These are phyloP conservation scores for Inga laurina DNA, from an alignment of 306 rosid genomes.

Conservation along the genomic window DNA sequence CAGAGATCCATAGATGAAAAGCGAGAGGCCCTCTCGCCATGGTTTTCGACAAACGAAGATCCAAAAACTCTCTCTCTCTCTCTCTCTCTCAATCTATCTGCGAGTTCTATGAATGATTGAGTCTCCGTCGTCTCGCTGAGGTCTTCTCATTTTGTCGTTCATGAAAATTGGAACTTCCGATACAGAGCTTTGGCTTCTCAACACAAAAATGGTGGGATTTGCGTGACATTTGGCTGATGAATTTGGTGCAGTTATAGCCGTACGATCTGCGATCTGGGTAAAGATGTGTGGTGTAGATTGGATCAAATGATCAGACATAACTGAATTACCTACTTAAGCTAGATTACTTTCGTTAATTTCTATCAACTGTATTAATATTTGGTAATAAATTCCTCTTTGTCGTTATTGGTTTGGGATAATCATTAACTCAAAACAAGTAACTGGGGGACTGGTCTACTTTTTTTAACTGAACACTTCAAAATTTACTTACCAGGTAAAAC, in stretches of 20 bases:
- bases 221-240: slow-evolving; percentile 14
- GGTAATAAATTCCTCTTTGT: background rate
- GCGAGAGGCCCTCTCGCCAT: slow-evolving; percentile 77
- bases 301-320: slow-evolving; percentile 13
- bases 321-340: background rate
- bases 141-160: slow-evolving; percentile 15
- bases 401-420: background rate
- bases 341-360: background rate
- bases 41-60: slow-evolving; percentile 37
- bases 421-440: background rate
- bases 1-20: slow-evolving; percentile 58
- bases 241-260: slow-evolving; percentile 18
- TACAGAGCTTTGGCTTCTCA: background rate
- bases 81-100: background rate
- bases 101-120: slow-evolving; percentile 10
- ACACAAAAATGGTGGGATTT: slow-evolving; percentile 35
- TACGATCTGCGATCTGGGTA: background rate
- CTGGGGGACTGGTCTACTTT: no score
- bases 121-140: background rate
- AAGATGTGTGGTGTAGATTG: slow-evolving; percentile 23
- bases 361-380: background rate
- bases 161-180: slow-evolving; percentile 23
- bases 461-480: background rate
- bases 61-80: slow-evolving; percentile 35
- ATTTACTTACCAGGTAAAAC: background rate